A percentile compares a stretch with the other conserved stretches of the same genome.
phyloP scores from a whole-genome alignment of 2,329 filamentous ascomycete genomes.

The Ustilaginoidea virens region DNA sequence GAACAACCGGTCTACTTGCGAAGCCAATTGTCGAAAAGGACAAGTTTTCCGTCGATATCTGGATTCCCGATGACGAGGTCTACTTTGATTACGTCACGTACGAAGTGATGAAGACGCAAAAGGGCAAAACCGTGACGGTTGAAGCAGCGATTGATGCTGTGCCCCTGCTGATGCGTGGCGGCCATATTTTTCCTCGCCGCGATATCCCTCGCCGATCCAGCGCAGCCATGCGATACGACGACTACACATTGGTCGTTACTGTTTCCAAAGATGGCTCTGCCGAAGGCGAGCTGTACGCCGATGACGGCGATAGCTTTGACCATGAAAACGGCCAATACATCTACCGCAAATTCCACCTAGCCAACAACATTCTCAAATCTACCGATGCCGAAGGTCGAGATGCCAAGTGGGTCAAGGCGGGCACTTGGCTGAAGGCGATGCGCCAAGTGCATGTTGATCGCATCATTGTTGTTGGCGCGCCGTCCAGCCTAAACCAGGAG shows the following conservation, averaged over 20 bases:
- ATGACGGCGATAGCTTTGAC: constrained; percentile 89
- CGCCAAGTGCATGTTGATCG: constrained; percentile 65
- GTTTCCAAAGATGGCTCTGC: constrained; percentile 47
- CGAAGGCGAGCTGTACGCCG: constrained; percentile 71
- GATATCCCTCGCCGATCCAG: constrained; percentile 76
- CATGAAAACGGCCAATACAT: constrained; percentile 78
- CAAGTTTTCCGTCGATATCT: constrained; percentile 58
- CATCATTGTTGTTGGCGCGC: constrained; percentile 69
- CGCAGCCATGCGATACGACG: constrained; percentile 83
- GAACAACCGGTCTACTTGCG: constrained; percentile 73
- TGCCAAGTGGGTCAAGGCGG: constrained; percentile 37
- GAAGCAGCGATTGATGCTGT: constrained; percentile 72
- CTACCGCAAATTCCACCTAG: constrained; percentile 63
- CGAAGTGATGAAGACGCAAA: constrained; percentile 51
- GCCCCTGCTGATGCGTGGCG: constrained; percentile 81
- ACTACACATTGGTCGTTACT: constrained; percentile 73
- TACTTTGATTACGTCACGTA: constrained; percentile 97
- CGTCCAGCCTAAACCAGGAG: constrained; percentile 51
- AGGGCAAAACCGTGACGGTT: constrained; percentile 54
- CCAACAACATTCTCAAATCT: constrained; percentile 46
- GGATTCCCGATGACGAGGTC: constrained; percentile 73
- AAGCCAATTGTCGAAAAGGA: constrained; percentile 79
- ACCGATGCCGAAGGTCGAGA: constrained; percentile 46
- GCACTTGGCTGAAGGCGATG: constrained; percentile 68
- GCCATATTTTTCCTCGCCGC: constrained; percentile 80